phyloP scores from a whole-genome alignment of 352 stramenopile genomes.

The Globisporangium nagaii region DNA sequence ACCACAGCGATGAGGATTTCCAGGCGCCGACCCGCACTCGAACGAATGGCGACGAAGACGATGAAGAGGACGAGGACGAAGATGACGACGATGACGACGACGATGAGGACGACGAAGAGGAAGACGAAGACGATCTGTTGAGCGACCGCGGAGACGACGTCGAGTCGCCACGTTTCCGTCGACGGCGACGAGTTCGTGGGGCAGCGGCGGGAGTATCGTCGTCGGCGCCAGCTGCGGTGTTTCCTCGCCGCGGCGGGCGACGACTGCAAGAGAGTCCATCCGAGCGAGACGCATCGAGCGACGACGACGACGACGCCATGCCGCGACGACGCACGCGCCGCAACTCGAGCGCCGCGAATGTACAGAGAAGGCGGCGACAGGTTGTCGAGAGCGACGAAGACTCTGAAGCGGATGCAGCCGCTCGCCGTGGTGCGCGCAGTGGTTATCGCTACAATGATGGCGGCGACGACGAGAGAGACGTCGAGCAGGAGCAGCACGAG shows the following conservation, averaged over 20 bases:
- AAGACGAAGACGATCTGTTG: slow-evolving; percentile 47
- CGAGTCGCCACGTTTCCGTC: slow-evolving; percentile 32
- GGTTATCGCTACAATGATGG: neutral
- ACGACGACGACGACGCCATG: slow-evolving; percentile 7
- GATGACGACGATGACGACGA: slow-evolving; percentile 48
- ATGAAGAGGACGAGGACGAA: slow-evolving; percentile 23
- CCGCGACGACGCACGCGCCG: slow-evolving; percentile 10
- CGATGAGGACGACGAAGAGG: slow-evolving; percentile 52
- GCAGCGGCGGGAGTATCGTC: slow-evolving; percentile 13
- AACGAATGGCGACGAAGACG: slow-evolving; percentile 21
- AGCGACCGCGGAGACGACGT: slow-evolving; percentile 38
- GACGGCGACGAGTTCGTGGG: slow-evolving; percentile 23
- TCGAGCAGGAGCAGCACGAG: slow-evolving; percentile 12
- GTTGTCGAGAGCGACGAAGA: slow-evolving; percentile 14
- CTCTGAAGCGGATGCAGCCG: too few relatives aligned
- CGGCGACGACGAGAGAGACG: slow-evolving; percentile 6
- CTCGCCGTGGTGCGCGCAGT: neutral
- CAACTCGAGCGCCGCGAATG: neutral
- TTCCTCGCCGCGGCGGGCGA: slow-evolving; percentile 31
- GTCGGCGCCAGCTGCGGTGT: slow-evolving; percentile 11
- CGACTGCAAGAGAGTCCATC: slow-evolving; percentile 15
- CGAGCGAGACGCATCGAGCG: neutral
- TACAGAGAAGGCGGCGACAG: neutral
- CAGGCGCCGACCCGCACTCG: slow-evolving; percentile 35
- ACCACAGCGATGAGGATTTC: slow-evolving; percentile 85